Evolutionary conservation across 2,329 filamentous ascomycete species (phyloP).

Genomic region (Periconia digitata): DNA sequence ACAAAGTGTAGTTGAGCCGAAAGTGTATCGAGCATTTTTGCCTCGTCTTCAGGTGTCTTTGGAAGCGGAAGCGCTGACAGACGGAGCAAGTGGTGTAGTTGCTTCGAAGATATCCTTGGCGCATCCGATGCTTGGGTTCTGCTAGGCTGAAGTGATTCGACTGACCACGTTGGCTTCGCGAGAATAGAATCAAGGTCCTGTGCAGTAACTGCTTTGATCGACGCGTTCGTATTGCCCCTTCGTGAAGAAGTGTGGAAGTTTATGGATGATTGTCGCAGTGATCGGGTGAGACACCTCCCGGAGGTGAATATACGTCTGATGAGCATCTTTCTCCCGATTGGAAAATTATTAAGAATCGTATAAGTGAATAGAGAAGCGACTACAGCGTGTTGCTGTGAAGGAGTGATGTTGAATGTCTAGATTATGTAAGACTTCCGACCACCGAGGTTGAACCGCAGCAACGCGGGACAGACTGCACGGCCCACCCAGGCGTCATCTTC

Average conservation of each 20-base stretch:
- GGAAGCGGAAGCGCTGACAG: slow-evolving; percentile 85
- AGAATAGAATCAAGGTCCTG: slow-evolving; percentile 51
- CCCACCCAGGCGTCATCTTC: slow-evolving; percentile 37
- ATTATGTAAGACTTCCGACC: slow-evolving; percentile 7
- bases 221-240: neutral
- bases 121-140: slow-evolving; percentile 29
- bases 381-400: neutral
- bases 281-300: neutral
- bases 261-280: neutral
- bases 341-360: neutral
- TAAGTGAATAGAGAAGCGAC: neutral
- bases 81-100: slow-evolving; percentile 81
- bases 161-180: slow-evolving; percentile 78
- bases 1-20: slow-evolving; percentile 88
- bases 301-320: neutral
- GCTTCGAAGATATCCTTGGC: slow-evolving; percentile 60
- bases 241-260: slow-evolving; percentile 7
- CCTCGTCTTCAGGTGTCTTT: slow-evolving; percentile 62
- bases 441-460: slow-evolving; percentile 20
- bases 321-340: slow-evolving; percentile 1
- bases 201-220: slow-evolving; percentile 14
- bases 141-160: slow-evolving; percentile 69
- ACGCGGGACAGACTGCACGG: slow-evolving; percentile 23
- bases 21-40: slow-evolving; percentile 71
- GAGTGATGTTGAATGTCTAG: slow-evolving; percentile 2